Base-by-base conservation (phyloP, 2,329 filamentous ascomycete genomes). In the Neonectria neomacrospora region DNA sequence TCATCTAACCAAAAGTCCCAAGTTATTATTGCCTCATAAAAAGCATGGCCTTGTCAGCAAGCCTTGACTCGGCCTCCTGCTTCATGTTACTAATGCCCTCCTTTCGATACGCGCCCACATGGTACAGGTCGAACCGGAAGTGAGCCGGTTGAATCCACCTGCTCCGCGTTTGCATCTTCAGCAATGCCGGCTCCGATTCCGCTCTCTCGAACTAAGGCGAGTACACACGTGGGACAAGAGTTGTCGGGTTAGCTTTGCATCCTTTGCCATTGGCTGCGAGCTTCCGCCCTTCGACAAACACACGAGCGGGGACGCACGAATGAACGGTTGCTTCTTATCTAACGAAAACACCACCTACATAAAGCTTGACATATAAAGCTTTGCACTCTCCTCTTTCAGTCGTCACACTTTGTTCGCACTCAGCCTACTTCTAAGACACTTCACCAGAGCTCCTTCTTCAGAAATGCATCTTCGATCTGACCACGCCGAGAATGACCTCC, bases 381-480 rank as follows among this genome's bases (percentile, higher is more conserved):
- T 12, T 2, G 50, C 26, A 11, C 3, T 22, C 4, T 53, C 39
- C 16, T 18, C n/a, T 8, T 32, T 16, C 30, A 51, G 53, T 22
- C 57, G 34, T 30, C 14, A 16, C 18, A 22, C 11, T 12, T 4
- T 26, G 4, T 5, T 30, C 16, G 6, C 12, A 34, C 6, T n/a
- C 6, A 1, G 3, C 50, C 0, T 16, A 6, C 0, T 22, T 30
- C 2, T 2, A 2, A 47, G 26, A 12, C n/a, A n/a, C n/a, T n/a
- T 14, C 18, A 14, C 16, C 9, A 20, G 4, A 18, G 10, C 3
- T 6, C 3, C 11, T 20, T 2, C 30, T 23, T 2, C 32, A 12
- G 8, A 23, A 42, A 47, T 91, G 88, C 86, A 90, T 76, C 82
- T 90, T 66, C 84, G 81, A 20, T 75, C 75, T 11, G 80, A 74